Conservation (phyloP, 2,329 filamentous ascomycete species). For the Trichoderma gracile region DNA sequence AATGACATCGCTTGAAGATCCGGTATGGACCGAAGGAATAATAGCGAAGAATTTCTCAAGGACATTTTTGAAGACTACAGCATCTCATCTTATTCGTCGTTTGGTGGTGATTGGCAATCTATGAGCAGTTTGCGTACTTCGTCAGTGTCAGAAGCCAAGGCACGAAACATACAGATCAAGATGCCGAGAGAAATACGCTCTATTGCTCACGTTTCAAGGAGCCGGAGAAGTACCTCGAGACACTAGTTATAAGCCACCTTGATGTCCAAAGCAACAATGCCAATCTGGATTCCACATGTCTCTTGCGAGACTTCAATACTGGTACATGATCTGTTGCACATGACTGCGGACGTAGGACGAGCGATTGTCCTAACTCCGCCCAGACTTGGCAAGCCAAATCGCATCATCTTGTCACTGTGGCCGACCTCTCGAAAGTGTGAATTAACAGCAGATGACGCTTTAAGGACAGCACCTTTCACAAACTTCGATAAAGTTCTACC, state of each 20-base stretch:
- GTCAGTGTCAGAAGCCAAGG: no score
- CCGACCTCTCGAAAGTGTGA: neutral
- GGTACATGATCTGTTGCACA: neutral
- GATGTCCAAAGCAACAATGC: neutral
- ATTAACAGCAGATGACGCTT: neutral
- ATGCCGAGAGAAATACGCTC: no score
- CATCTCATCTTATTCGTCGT: no score
- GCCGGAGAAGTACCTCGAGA: no score
- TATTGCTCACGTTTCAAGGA: no score
- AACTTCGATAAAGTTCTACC: neutral
- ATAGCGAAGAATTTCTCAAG: neutral
- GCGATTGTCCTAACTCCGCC: neutral
- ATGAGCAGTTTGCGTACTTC: no score
- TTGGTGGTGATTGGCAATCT: no score
- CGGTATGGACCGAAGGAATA: neutral
- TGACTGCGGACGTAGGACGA: constrained; percentile 8
- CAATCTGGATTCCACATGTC: neutral
- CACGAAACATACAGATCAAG: no score
- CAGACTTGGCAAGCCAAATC: neutral
- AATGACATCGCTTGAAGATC: neutral
- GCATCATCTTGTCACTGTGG: neutral
- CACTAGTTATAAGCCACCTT: neutral
- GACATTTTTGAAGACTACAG: no score
- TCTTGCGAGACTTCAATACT: neutral
- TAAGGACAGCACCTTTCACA: no score